Percentiles rank a stretch among this genome's conserved stretches.
phyloP scores from a whole-genome alignment of 345 rosid genomes.

The Pugionium cornutum region DNA sequence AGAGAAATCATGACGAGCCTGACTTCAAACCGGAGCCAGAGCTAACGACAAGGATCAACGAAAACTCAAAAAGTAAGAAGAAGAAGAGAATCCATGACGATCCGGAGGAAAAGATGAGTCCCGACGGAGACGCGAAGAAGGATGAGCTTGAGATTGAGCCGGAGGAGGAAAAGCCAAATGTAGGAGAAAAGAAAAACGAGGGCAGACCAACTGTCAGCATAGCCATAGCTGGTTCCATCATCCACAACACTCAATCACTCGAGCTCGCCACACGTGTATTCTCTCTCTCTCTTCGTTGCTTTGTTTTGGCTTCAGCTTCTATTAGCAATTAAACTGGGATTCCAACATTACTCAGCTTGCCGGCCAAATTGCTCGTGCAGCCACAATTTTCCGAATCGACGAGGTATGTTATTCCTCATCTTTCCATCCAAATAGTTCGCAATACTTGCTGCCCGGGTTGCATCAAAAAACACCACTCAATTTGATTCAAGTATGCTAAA shows the following conservation, averaged over 20 bases:
- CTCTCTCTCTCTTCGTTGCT: conserved; percentile 21
- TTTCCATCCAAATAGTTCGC: not conserved
- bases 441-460: not conserved
- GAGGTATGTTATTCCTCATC: conserved; percentile 52
- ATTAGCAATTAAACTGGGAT: no score
- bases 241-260: conserved; percentile 88
- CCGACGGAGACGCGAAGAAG: conserved; percentile 44
- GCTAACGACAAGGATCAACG: conserved; percentile 17
- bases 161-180: conserved; percentile 30
- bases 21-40: conserved; percentile 33
- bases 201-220: conserved; percentile 62
- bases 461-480: not conserved
- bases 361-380: conserved; percentile 92
- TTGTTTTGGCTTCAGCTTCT: not conserved
- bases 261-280: conserved; percentile 90
- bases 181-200: conserved; percentile 19
- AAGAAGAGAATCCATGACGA: conserved; percentile 31
- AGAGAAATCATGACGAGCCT: conserved; percentile 34
- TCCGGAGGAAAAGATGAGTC: conserved; percentile 30
- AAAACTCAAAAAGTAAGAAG: conserved; percentile 16
- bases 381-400: conserved; percentile 80
- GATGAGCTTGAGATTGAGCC: conserved; percentile 10
- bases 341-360: conserved; percentile 58
- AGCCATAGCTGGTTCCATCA: conserved; percentile 94
- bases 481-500: not conserved